Conservation (phyloP, 163 green algal genomes). For the Chlamydomonas reinhardtii region DNA sequence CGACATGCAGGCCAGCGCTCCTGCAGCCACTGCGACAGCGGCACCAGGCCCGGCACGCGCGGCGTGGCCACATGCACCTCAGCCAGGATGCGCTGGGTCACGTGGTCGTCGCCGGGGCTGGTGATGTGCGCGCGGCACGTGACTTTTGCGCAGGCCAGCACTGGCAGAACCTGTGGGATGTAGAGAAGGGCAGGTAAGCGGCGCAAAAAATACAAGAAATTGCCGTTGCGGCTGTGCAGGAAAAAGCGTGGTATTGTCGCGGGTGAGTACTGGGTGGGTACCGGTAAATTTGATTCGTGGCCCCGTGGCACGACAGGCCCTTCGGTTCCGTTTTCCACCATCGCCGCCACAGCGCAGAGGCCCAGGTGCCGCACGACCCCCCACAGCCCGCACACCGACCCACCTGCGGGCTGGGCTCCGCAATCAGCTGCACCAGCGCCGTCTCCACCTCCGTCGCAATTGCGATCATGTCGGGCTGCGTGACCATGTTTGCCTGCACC, state of each 20-base stretch:
- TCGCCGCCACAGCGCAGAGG: too few relatives aligned
- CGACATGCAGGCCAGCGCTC: slow-evolving; percentile 36
- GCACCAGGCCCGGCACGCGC: slow-evolving; percentile 12
- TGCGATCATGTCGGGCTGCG: slow-evolving; percentile 42
- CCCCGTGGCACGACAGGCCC: too few relatives aligned
- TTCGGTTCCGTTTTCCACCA: too few relatives aligned
- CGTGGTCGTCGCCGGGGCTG: slow-evolving; percentile 32
- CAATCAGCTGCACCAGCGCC: slow-evolving; percentile 34
- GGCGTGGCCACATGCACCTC: slow-evolving; percentile 45
- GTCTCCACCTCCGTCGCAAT: slow-evolving; percentile 36
- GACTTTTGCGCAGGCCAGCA: slow-evolving; percentile 39
- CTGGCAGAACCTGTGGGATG: slow-evolving; percentile 8
- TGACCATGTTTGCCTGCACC: slow-evolving; percentile 32
- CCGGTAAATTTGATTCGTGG: too few relatives aligned
- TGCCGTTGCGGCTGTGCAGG: too few relatives aligned
- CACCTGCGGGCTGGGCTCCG: slow-evolving; percentile 24
- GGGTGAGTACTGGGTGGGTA: too few relatives aligned
- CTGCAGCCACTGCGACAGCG: slow-evolving; percentile 29
- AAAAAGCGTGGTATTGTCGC: too few relatives aligned
- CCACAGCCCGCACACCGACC: not conserved
- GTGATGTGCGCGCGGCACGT: slow-evolving; percentile 29
- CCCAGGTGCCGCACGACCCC: too few relatives aligned
- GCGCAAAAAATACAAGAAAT: too few relatives aligned
- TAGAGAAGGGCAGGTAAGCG: not conserved
- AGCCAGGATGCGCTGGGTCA: slow-evolving; percentile 37